phyloP scores from a whole-genome alignment of 2,329 filamentous ascomycete genomes.

The Pseudogymnoascus sp. region DNA sequence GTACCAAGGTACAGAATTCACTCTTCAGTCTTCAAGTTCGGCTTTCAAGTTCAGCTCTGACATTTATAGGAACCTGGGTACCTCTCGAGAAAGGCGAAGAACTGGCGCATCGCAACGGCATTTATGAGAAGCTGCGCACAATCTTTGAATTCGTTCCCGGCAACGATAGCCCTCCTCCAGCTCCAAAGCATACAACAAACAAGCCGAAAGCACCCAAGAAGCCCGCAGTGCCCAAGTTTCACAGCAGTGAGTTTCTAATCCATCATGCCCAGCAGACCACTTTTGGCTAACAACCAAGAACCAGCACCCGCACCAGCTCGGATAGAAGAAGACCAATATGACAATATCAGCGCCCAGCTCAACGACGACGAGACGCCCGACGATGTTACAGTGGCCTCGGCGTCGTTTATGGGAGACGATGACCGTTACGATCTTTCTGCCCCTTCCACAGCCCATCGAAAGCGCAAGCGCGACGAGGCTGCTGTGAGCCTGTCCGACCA shows the following conservation, averaged over 20 bases:
- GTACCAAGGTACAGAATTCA: slow-evolving; percentile 67
- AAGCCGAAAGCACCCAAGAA: slow-evolving; percentile 73
- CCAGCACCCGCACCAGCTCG: slow-evolving; percentile 33
- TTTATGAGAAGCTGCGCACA: slow-evolving; percentile 71
- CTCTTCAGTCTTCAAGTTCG: neutral
- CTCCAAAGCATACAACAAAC: slow-evolving; percentile 83
- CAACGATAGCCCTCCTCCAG: slow-evolving; percentile 81
- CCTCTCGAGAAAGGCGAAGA: slow-evolving; percentile 73
- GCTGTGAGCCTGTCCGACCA: slow-evolving; percentile 63
- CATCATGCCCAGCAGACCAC: slow-evolving; percentile 3
- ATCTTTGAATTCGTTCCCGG: slow-evolving; percentile 89
- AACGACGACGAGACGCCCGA: slow-evolving; percentile 69
- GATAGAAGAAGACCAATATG: slow-evolving; percentile 54
- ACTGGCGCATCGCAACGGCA: slow-evolving; percentile 79
- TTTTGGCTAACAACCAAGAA: slow-evolving; percentile 27
- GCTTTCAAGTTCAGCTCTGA: slow-evolving; percentile 14
- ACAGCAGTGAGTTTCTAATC: slow-evolving; percentile 33
- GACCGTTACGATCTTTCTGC: slow-evolving; percentile 67
- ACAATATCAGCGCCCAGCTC: slow-evolving; percentile 53
- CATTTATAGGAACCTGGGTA: slow-evolving; percentile 76
- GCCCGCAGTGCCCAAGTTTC: slow-evolving; percentile 54
- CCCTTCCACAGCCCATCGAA: slow-evolving; percentile 53
- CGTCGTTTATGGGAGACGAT: slow-evolving; percentile 78
- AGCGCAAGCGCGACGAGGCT: slow-evolving; percentile 69
- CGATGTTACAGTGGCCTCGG: slow-evolving; percentile 78